Conservation (phyloP, 495 filamentous ascomycete species). For the Neurospora sp. region DNA sequence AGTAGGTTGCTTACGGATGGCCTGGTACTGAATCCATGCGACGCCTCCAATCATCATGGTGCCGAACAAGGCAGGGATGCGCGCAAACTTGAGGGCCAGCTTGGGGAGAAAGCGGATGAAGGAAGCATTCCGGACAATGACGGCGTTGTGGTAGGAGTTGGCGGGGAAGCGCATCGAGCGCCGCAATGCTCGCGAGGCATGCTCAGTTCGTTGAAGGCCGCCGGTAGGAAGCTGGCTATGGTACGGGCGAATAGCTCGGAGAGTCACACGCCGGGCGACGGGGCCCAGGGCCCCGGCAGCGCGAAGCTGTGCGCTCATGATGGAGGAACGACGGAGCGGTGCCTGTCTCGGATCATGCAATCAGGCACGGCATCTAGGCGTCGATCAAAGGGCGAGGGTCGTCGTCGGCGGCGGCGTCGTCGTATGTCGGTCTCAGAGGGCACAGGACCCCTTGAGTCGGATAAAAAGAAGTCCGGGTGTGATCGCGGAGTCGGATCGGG, state of each 20-base stretch:
- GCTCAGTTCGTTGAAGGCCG: slow-evolving; percentile 58
- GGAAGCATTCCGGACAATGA: slow-evolving; percentile 74
- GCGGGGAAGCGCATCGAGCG: slow-evolving; percentile 66
- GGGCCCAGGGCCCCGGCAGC: slow-evolving; percentile 56
- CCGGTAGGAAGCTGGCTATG: slow-evolving; percentile 51
- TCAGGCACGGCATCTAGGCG: neutral
- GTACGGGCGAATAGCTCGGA: slow-evolving; percentile 54
- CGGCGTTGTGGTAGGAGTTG: slow-evolving; percentile 75
- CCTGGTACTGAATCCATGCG: slow-evolving; percentile 94
- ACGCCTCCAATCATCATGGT: slow-evolving; percentile 76
- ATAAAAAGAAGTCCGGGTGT: neutral
- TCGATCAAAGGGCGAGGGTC: neutral
- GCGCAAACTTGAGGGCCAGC: slow-evolving; percentile 74
- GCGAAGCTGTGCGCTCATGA: slow-evolving; percentile 78
- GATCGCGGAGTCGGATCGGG: neutral
- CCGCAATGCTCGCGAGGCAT: slow-evolving; percentile 46
- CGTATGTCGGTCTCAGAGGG: neutral
- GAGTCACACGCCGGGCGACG: slow-evolving; percentile 46
- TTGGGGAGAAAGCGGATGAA: slow-evolving; percentile 81
- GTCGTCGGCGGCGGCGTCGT: neutral
- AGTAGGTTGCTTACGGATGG: slow-evolving; percentile 55
- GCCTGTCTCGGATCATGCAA: neutral
- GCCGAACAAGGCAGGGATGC: slow-evolving; percentile 84
- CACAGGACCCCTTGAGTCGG: neutral
- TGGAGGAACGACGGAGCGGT: slow-evolving; percentile 14